Base-by-base conservation (phyloP, 306 rosid genomes). In the Hippophae gyantsensis region DNA sequence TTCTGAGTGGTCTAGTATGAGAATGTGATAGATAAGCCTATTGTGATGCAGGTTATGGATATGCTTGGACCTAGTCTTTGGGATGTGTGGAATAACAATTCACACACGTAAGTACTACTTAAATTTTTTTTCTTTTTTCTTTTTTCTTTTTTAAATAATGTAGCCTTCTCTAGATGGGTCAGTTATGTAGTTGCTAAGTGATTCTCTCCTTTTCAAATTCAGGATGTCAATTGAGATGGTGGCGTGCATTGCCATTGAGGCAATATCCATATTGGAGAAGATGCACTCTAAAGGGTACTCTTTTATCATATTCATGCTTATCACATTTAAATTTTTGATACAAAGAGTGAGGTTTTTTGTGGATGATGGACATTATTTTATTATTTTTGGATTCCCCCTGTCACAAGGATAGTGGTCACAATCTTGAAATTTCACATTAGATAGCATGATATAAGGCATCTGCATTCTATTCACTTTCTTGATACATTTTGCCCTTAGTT, bases 221-320 rank as follows among this genome's bases (percentile, higher is more conserved):
- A 78, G 83, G 67, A 78, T 78, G 79, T 67, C 83, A 49, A 74
- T 78, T 51, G 83, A 78, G 74, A 78, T 78, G 83, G 83, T 78
- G 13, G 83, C 83, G 32, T 78, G 83, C 51, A 78, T 78, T 65
- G 83, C 83, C 46, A 74, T 78, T 56, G 83, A 78, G 72, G 76
- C 80, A 7, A 74, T 78, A 62, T 78, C 83, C 69, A 78, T 78
- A 53, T 67, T 78, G 73, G 83, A 74, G 75, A 78, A 78, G 79
- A 70, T 78, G 66, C 83, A 73, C 65, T 67, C 73, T 45, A 69
- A 69, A 65, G 82, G 82, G 82, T 78, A 42, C 69, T 67, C 41
- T 56, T 65, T 46, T 52, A 45, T 63, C 82, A 57, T 48, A 44
- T 10, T 59, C 50, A 10, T 72, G 27, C 53, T 68, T 43, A 43